Evolutionary conservation across 2,329 filamentous ascomycete species (phyloP), one percentile per base, ranked within the genome.

Genomic region (Pestalotiopsis sp.): DNA sequence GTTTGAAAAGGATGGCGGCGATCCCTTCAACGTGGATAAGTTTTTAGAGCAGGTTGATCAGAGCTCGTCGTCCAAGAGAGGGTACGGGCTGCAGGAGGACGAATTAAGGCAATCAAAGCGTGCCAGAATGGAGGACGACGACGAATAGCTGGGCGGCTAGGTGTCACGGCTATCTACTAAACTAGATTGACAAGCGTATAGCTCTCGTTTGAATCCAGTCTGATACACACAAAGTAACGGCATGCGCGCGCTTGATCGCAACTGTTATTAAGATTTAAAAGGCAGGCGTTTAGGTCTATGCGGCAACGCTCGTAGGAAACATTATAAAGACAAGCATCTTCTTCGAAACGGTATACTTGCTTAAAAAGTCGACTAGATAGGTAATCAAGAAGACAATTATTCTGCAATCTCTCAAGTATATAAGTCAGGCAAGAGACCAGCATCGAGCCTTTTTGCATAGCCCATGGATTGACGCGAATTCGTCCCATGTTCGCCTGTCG

Each of bases 1-100:
- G 80, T 99, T 99, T 76, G 95, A 98, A 81, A 97, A 95, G 81
- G 95, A 98, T 66, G 87, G 82, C 1, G 82, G 82, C 31, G 95
- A 98, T 81, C 94, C 94, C 1, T 98, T 98, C 80, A 95, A 97
- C 64, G 96, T 98, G 74, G 94, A 97, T 78, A 93, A 93, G 76
- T 97, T 99, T 84, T 90, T 99, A 78, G 92, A 90, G 45, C 94
- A 98, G 79, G 94, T 86, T 76, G 90, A 84, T 80, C 88, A 90
- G 79, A 86, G 83, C 68, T 80, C 84, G 11, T 83, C 87, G 2
- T 86, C 87, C 2, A 94, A 92, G 82, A 91, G 94, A 78, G 89
- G 92, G 45, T 94, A 92, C 78, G 94, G 93, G 0, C 81, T 96
- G 69, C 91, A 94, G 73, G 91, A 93, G 38, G 86, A 86, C 0